These are phyloP conservation scores for Dendrothele bispora DNA, from an alignment of 768 basidiomycete species.

Conservation along the genomic window DNA sequence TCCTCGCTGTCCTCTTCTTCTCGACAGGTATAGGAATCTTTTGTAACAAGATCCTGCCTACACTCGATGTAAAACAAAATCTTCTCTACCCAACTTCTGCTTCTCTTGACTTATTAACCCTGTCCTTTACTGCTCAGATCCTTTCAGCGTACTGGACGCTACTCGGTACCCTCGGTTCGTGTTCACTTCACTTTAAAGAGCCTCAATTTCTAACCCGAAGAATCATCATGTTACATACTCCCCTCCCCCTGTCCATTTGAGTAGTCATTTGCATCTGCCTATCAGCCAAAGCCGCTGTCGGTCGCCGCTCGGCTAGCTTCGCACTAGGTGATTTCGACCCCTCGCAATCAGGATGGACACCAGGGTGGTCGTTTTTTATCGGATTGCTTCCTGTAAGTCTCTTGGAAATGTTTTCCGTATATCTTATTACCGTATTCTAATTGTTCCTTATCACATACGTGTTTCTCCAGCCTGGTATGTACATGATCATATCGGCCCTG, in stretches of 20 bases:
- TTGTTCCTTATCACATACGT: too few species aligned
- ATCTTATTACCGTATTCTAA: not conserved
- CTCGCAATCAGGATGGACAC: constrained; percentile 64
- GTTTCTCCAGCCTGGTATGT: constrained; percentile 32
- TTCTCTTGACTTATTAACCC: not conserved
- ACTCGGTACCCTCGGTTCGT: constrained; percentile 33
- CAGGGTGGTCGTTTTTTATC: constrained; percentile 71
- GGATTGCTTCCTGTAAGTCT: constrained; percentile 54
- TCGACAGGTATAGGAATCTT: constrained; percentile 55
- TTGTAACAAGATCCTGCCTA: constrained; percentile 49
- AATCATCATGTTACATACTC: too few species aligned
- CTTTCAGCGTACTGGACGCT: constrained; percentile 65
- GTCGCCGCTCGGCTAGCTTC: constrained; percentile 53
- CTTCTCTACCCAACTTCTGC: not conserved
- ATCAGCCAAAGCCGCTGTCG: constrained; percentile 55
- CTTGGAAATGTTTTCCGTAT: not conserved
- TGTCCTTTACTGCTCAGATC: constrained; percentile 33
- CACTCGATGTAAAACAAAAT: constrained; percentile 41
- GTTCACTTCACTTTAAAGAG: too few species aligned
- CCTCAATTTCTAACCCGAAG: too few species aligned
- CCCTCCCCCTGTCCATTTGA: too few species aligned
- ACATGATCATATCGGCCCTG: too few species aligned
- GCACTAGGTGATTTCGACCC: constrained; percentile 61
- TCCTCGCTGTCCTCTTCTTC: constrained; percentile 50
- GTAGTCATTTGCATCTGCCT: constrained; percentile 58